A percentile compares a stretch with the other conserved stretches of the same genome.
These are phyloP conservation scores for Cladophialophora chaetospira DNA, from an alignment of 2,329 filamentous ascomycete species.

Conservation along the genomic window DNA sequence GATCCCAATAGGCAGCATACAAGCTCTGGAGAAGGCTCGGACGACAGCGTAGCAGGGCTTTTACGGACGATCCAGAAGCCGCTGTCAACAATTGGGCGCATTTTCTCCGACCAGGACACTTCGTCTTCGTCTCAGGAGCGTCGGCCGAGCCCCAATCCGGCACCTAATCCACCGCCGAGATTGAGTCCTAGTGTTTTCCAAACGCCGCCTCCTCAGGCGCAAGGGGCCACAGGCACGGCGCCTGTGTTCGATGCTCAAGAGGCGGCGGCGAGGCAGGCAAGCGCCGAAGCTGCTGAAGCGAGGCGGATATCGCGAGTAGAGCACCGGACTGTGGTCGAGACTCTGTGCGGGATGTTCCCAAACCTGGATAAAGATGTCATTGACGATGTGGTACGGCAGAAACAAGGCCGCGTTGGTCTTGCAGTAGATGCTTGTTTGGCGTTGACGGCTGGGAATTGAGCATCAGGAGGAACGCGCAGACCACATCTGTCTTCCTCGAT, in stretches of 20 bases:
- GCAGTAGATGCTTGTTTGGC: constrained; percentile 86
- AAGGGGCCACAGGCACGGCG: constrained; percentile 23
- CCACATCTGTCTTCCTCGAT: neutral
- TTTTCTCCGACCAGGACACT: constrained; percentile 73
- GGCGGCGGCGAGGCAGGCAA: constrained; percentile 85
- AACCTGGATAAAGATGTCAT: constrained; percentile 92
- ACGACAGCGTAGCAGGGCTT: constrained; percentile 80
- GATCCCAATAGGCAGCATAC: constrained; percentile 39
- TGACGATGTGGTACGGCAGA: constrained; percentile 92
- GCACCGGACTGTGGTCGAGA: constrained; percentile 90
- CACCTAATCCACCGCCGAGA: constrained; percentile 43
- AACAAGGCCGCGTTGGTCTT: constrained; percentile 85
- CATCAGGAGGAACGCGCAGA: neutral
- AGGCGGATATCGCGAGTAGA: constrained; percentile 79
- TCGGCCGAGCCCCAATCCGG: constrained; percentile 26
- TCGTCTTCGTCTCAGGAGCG: constrained; percentile 40
- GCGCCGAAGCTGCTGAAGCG: constrained; percentile 85
- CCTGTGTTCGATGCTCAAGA: constrained; percentile 69
- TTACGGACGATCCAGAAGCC: constrained; percentile 89
- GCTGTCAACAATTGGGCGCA: constrained; percentile 86
- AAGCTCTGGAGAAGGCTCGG: constrained; percentile 61
- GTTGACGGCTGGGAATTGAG: constrained; percentile 51
- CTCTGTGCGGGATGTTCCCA: constrained; percentile 93
- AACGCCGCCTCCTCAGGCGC: constrained; percentile 47
- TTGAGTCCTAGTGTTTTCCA: constrained; percentile 53